Evolutionary conservation across 768 basidiomycete species (phyloP).

Genomic region (Pisolithus microcarpus): DNA sequence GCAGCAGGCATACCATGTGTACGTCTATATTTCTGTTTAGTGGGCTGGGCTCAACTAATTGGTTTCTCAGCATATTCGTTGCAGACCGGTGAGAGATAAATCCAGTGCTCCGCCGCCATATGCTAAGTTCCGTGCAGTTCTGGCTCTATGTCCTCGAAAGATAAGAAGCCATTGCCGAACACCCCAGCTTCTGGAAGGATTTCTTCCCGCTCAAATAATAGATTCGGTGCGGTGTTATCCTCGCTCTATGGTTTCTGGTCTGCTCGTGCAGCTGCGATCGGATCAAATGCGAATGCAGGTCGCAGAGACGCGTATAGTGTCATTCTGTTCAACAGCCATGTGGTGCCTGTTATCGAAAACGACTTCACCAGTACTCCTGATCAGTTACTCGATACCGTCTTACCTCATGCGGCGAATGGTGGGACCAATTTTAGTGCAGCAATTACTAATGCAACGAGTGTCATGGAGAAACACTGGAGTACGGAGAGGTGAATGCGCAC

Average conservation of each 20-base stretch:
- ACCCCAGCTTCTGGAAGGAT: slow-evolving; percentile 39
- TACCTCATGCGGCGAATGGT: slow-evolving; percentile 23
- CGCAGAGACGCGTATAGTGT: slow-evolving; percentile 53
- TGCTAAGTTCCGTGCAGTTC: slow-evolving; percentile 32
- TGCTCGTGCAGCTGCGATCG: slow-evolving; percentile 37
- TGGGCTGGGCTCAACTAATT: slow-evolving; percentile 17
- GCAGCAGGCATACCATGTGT: slow-evolving; percentile 51
- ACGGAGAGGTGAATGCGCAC: slow-evolving; percentile 35
- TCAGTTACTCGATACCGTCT: slow-evolving; percentile 33
- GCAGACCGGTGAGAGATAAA: slow-evolving; percentile 36
- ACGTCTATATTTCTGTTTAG: slow-evolving; percentile 15
- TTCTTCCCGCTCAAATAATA: slow-evolving; percentile 31
- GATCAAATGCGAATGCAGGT: slow-evolving; percentile 15
- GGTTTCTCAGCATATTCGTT: slow-evolving; percentile 38
- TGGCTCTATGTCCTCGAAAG: slow-evolving; percentile 38
- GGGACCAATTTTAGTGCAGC: slow-evolving; percentile 43
- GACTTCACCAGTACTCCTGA: slow-evolving; percentile 42
- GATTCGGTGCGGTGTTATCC: slow-evolving; percentile 54
- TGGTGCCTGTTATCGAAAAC: slow-evolving; percentile 29
- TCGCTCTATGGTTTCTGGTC: slow-evolving; percentile 51
- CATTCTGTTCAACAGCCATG: slow-evolving; percentile 34
- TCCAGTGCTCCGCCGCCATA: not conserved
- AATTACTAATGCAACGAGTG: slow-evolving; percentile 24
- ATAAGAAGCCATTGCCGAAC: slow-evolving; percentile 38
- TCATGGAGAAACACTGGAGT: slow-evolving; percentile 45